These are phyloP conservation scores for Irpex sp. DNA, from an alignment of 1,284 basidiomycete species.

Conservation along the genomic window DNA sequence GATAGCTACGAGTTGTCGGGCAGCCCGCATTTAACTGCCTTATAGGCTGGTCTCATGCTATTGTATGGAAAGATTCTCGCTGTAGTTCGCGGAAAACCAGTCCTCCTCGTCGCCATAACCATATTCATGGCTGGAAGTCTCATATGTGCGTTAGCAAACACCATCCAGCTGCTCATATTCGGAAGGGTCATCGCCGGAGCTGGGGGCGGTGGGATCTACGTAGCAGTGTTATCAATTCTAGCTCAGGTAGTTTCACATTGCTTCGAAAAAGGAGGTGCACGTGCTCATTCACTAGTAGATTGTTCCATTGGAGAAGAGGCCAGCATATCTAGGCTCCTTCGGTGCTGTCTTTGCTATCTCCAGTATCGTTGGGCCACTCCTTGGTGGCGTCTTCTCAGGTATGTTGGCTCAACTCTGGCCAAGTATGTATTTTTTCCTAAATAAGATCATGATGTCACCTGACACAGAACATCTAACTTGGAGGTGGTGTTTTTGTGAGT, in stretches of 20 bases:
- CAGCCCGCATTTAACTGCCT: not conserved
- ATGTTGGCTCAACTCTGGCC: not conserved
- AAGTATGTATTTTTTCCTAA: not conserved
- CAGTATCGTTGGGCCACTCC: not conserved
- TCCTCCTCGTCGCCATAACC: constrained; percentile 4
- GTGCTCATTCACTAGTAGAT: not conserved
- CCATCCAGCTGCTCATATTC: constrained; percentile 7
- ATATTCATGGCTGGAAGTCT: constrained; percentile 9
- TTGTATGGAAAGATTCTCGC: constrained; percentile 7
- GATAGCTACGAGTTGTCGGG: not conserved
- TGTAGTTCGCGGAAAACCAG: not conserved
- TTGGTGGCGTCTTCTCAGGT: not conserved
- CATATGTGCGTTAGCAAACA: constrained; percentile 6
- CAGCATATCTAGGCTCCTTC: not conserved
- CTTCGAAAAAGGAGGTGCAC: not conserved
- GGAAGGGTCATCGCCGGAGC: constrained; percentile 9
- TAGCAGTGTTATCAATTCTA: constrained; percentile 5
- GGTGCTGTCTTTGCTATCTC: not conserved
- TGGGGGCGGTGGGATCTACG: constrained; percentile 3
- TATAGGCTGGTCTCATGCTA: constrained; percentile 10
- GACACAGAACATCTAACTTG: constrained; percentile 1
- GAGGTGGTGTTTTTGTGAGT: constrained; percentile 6
- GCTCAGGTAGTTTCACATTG: constrained; percentile 1
- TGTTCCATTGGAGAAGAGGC: not conserved
- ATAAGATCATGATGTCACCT: not conserved